phyloP scores from a whole-genome alignment of 441 rosid genomes.

The Arabidopsis hybrid region DNA sequence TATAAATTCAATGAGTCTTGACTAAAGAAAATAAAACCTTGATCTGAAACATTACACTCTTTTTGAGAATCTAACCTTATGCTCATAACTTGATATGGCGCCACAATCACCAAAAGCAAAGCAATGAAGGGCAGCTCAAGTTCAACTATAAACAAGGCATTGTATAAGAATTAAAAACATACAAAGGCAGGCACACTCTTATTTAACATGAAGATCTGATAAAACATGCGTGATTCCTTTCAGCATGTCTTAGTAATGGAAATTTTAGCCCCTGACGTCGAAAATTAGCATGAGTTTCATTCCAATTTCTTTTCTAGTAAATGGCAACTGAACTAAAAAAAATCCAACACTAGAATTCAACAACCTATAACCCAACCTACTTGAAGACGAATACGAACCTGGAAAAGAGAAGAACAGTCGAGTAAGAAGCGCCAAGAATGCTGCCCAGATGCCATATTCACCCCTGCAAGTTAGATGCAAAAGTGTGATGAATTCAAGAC shows the following conservation, averaged over 20 bases:
- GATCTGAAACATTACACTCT: slow-evolving; percentile 14
- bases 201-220: neutral
- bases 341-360: too few species aligned
- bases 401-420: slow-evolving; percentile 89
- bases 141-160: slow-evolving; percentile 58
- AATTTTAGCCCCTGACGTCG: neutral
- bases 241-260: neutral
- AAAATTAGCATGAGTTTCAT: neutral
- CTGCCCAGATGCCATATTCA: slow-evolving; percentile 90
- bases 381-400: slow-evolving; percentile 52
- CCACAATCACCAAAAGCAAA: slow-evolving; percentile 71
- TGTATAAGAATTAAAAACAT: slow-evolving; percentile 6
- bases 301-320: neutral
- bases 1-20: slow-evolving; percentile 22
- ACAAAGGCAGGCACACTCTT: neutral
- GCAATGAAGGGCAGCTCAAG: slow-evolving; percentile 88
- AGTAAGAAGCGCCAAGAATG: slow-evolving; percentile 79
- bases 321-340: too few species aligned
- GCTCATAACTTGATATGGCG: slow-evolving; percentile 72
- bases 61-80: slow-evolving; percentile 59
- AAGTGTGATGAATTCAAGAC: slow-evolving; percentile 34
- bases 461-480: slow-evolving; percentile 63
- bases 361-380: neutral
- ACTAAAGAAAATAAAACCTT: slow-evolving; percentile 9
- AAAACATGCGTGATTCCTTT: neutral